These are phyloP conservation scores for Sarocladium brachiariae DNA, from an alignment of 2,329 filamentous ascomycete species.

Conservation along the genomic window DNA sequence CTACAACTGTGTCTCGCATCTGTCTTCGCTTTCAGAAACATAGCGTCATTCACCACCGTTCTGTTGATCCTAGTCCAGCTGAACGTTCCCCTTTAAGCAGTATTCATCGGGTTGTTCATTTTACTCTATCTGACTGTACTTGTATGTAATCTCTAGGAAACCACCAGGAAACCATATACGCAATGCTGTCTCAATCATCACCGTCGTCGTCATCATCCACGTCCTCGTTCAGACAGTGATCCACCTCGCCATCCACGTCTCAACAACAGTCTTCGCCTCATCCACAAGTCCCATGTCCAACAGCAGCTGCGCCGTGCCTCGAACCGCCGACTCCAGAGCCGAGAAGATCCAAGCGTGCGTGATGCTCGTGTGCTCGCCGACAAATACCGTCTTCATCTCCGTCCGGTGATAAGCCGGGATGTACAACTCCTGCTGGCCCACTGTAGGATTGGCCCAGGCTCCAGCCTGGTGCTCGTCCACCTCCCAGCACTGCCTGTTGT, in stretches of 20 bases:
- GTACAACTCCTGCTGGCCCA: constrained; percentile 63
- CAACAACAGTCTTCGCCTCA: constrained; percentile 18
- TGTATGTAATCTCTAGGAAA: no score
- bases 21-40: no score
- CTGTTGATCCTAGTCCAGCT: no score
- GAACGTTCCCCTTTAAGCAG: no score
- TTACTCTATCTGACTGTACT: no score
- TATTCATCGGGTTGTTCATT: no score
- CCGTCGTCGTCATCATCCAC: constrained; percentile 10
- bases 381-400: constrained; percentile 58
- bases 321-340: constrained; percentile 60
- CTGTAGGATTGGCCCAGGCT: constrained; percentile 53
- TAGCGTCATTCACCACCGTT: no score
- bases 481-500: constrained; percentile 60
- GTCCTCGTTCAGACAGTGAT: constrained; percentile 11
- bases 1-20: no score
- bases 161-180: no score
- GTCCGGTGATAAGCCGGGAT: constrained; percentile 68
- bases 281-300: constrained; percentile 29
- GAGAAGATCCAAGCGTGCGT: constrained; percentile 66
- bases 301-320: constrained; percentile 58
- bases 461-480: constrained; percentile 54
- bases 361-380: constrained; percentile 63
- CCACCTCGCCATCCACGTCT: constrained; percentile 20
- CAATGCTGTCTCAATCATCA: no score